phyloP scores from a whole-genome alignment of 306 rosid species.

The Carpinus viminea region DNA sequence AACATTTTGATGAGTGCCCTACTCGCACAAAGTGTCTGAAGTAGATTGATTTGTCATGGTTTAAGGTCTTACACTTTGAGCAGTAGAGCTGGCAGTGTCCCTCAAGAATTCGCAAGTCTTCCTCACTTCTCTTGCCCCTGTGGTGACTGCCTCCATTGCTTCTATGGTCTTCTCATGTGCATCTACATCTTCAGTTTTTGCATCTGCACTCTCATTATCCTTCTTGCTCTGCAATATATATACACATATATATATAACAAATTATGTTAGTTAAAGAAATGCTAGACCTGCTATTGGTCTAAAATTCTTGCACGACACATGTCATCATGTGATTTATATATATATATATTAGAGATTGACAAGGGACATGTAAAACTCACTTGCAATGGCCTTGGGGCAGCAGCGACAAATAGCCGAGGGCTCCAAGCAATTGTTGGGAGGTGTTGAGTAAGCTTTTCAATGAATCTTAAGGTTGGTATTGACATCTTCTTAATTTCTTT shows the following conservation, averaged over 20 bases:
- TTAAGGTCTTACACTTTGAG: slow-evolving; percentile 34
- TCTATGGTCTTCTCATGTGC: slow-evolving; percentile 44
- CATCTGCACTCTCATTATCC: slow-evolving; percentile 32
- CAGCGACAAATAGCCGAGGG: slow-evolving; percentile 26
- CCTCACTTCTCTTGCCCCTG: slow-evolving; percentile 56
- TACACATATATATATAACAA: not conserved
- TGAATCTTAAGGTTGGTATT: slow-evolving; percentile 10
- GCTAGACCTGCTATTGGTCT: not conserved
- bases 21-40: not conserved
- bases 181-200: slow-evolving; percentile 17
- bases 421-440: not conserved
- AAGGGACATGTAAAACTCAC: slow-evolving; percentile 29
- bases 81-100: slow-evolving; percentile 42
- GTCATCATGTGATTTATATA: no score
- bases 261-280: no score
- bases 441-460: slow-evolving; percentile 27
- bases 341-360: not conserved
- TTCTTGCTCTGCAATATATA: not conserved
- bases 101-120: slow-evolving; percentile 51
- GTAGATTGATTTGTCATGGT: not conserved
- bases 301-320: no score
- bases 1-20: not conserved
- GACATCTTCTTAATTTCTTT: no score
- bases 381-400: slow-evolving; percentile 44
- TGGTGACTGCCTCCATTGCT: slow-evolving; percentile 51